Conservation (phyloP, 306 rosid species). For the Cucumis melo region DNA sequence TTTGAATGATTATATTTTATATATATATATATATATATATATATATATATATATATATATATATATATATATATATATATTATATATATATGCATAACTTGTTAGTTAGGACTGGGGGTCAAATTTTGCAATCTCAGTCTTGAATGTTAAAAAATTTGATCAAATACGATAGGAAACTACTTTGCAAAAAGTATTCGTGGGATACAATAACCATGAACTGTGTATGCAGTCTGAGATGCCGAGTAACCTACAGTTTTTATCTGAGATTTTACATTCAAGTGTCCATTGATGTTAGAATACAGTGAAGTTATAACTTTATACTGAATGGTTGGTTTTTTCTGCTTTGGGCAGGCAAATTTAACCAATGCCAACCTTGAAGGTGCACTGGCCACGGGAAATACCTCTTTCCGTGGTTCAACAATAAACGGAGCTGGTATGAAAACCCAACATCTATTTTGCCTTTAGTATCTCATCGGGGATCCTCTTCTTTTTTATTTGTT, state of each 20-base stretch:
- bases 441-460: not conserved
- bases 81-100: too few relatives aligned
- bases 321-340: not conserved
- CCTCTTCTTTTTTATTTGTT: too few relatives aligned
- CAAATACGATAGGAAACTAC: not conserved
- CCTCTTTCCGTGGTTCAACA: constrained; percentile 70
- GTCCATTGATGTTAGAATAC: not conserved
- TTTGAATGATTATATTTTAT: too few relatives aligned
- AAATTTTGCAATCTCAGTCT: not conserved
- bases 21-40: too few relatives aligned
- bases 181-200: not conserved
- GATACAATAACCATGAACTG: not conserved
- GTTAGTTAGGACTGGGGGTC: too few relatives aligned
- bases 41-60: too few relatives aligned
- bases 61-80: too few relatives aligned
- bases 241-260: not conserved
- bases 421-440: constrained; percentile 69
- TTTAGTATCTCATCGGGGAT: not conserved
- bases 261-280: not conserved
- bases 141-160: not conserved
- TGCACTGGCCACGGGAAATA: constrained; percentile 83
- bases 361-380: constrained; percentile 93
- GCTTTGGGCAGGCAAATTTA: constrained; percentile 57
- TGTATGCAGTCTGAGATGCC: not conserved
- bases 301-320: not conserved